Evolutionary conservation across 2,329 filamentous ascomycete species (phyloP), one percentile per base, ranked within the genome.

Genomic region (Alternaria atra): DNA sequence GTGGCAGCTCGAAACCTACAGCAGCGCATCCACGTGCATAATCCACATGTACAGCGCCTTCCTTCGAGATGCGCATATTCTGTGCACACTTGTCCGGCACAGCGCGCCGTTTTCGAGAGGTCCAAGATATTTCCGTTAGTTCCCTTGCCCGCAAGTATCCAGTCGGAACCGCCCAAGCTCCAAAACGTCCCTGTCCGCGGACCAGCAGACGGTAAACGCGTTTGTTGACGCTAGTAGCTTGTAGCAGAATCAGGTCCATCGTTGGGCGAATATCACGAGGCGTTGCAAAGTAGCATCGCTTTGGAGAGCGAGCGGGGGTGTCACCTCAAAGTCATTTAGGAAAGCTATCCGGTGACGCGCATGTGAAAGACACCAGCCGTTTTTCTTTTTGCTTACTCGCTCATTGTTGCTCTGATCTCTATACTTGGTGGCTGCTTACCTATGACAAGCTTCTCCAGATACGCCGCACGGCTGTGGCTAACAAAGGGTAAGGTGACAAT

Each of bases 371-470:
- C 39, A 32, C 44, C 30, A 37, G 37, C 46, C 48, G 15, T 43
- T 27, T 32, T 48, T 39, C 8, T 50, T 43, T 51, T 42, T 60
- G 61, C 62, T 61, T 60, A 72, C 67, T 69, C 58, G 68, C 43
- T 63, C 50, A 58, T 44, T 65, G 64, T 64, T 60, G 64, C 52
- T 34, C 62, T 60, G 58, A 25, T 47, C 25, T 46, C 54, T 59
- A 51, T 39, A 42, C 46, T 46, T 47, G 32, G 47, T 44, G 42
- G 50, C 35, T 55, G 58, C 56, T 63, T 35, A 65, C 60, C 60
- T 63, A 47, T 64, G n/a, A 54, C 70, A 73, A 61, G 72, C 68
- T 73, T 74, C 72, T 74, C 73, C 70, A 73, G 69, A 75, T 69
- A 56, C 63, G 66, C 66, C 64, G 63, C 69, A 69, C 72, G 70